Evolutionary conservation across 2,329 filamentous ascomycete genomes (phyloP).

Genomic region (Sporothrix humicola): DNA sequence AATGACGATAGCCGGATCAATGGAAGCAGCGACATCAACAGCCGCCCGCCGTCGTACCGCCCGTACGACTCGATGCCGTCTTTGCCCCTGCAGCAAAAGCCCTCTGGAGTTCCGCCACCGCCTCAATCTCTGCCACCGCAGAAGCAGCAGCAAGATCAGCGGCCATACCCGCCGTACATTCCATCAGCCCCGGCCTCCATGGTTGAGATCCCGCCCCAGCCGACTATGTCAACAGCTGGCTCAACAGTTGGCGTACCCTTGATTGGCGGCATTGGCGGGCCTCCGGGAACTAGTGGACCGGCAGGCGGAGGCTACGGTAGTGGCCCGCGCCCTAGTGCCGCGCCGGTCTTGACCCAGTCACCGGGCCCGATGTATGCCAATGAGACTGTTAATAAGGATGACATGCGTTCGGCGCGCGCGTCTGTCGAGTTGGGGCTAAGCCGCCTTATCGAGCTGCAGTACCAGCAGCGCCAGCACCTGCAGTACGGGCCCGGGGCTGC

Average conservation of each 20-base stretch:
- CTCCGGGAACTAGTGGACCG: background rate
- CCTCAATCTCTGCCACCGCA: background rate
- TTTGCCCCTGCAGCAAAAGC: slow-evolving; percentile 25
- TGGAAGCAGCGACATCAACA: background rate
- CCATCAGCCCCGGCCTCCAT: slow-evolving; percentile 30
- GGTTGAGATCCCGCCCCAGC: slow-evolving; percentile 36
- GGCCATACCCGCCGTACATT: slow-evolving; percentile 15
- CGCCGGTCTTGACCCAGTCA: slow-evolving; percentile 36
- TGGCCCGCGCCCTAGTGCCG: slow-evolving; percentile 13
- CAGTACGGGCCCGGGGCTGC: slow-evolving; percentile 39
- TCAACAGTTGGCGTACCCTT: slow-evolving; percentile 25
- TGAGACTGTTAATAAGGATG: slow-evolving; percentile 30
- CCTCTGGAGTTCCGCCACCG: slow-evolving; percentile 13
- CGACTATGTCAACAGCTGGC: slow-evolving; percentile 37
- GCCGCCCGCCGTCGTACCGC: background rate
- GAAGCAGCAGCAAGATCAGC: slow-evolving; percentile 13
- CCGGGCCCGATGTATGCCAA: slow-evolving; percentile 35
- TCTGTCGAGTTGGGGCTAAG: slow-evolving; percentile 44
- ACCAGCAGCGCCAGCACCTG: slow-evolving; percentile 40
- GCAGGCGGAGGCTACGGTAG: slow-evolving; percentile 4
- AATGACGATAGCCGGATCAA: slow-evolving; percentile 8
- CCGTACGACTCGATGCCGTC: slow-evolving; percentile 16
- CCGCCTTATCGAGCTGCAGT: slow-evolving; percentile 47
- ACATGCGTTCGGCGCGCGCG: slow-evolving; percentile 39
- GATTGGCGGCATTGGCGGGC: background rate